Evolutionary conservation across 2,329 filamentous ascomycete species (phyloP).

Genomic region (Clonostachys byssicola): DNA sequence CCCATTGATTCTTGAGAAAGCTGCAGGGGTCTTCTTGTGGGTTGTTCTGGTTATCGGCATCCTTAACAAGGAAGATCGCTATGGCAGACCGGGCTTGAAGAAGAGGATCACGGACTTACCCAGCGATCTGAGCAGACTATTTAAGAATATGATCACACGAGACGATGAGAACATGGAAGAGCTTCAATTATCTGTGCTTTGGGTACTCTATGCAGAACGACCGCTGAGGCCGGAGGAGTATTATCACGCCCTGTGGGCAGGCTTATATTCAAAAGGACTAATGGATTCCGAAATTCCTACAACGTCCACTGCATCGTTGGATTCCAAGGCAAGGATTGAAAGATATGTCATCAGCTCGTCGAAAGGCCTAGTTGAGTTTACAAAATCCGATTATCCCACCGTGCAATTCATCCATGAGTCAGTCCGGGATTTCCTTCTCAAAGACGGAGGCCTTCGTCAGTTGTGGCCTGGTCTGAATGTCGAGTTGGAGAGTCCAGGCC

Average conservation of each 20-base stretch:
- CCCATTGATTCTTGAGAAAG: conserved; percentile 21
- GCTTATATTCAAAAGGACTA: neutral
- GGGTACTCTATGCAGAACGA: conserved; percentile 43
- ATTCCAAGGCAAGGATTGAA: conserved; percentile 10
- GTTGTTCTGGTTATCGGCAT: conserved; percentile 24
- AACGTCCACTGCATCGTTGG: neutral
- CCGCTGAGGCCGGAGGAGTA: conserved; percentile 38
- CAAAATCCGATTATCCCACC: conserved; percentile 13
- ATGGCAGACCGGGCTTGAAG: conserved; percentile 15
- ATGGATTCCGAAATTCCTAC: conserved; percentile 7
- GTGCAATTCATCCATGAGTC: conserved; percentile 54
- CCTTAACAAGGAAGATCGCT: conserved; percentile 20
- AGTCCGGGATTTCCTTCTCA: conserved; percentile 39
- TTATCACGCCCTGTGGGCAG: conserved; percentile 18
- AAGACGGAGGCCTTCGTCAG: conserved; percentile 19
- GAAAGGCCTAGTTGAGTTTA: conserved; percentile 44
- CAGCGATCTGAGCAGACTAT: conserved; percentile 35
- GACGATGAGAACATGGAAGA: conserved; percentile 34
- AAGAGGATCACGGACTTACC: conserved; percentile 28
- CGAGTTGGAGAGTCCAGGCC: conserved; percentile 20
- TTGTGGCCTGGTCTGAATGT: conserved; percentile 24
- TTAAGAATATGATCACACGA: conserved; percentile 45
- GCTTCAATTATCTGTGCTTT: conserved; percentile 40
- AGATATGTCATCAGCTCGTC: conserved; percentile 34
- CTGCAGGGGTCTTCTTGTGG: conserved; percentile 19